These are phyloP conservation scores for Dichotomopilus funicola DNA, from an alignment of 2,329 filamentous ascomycete genomes.

Conservation along the genomic window DNA sequence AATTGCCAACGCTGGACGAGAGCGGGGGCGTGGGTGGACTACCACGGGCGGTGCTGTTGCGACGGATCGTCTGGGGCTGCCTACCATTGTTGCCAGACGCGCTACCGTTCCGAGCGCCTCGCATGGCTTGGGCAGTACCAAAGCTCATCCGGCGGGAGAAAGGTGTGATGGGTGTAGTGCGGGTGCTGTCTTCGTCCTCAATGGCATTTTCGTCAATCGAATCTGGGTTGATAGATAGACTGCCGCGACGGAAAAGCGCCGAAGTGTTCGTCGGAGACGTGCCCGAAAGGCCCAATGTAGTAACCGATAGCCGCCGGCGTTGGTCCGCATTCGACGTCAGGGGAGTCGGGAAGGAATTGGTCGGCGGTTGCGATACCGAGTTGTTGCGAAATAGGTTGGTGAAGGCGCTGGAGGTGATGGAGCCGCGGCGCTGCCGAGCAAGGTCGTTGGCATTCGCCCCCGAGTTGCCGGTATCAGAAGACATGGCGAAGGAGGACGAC, in stretches of 20 bases:
- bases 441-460: slow-evolving; percentile 26
- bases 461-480: slow-evolving; percentile 28
- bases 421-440: slow-evolving; percentile 36
- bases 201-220: slow-evolving; percentile 66
- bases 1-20: slow-evolving; percentile 27
- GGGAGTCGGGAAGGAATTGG: slow-evolving; percentile 40
- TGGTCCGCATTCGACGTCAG: slow-evolving; percentile 42
- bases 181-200: slow-evolving; percentile 59
- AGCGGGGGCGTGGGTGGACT: slow-evolving; percentile 28
- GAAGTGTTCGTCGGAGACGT: slow-evolving; percentile 55
- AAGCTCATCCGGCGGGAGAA: slow-evolving; percentile 86
- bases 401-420: slow-evolving; percentile 51
- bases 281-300: slow-evolving; percentile 67
- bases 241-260: slow-evolving; percentile 48
- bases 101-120: slow-evolving; percentile 52
- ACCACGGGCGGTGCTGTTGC: slow-evolving; percentile 19
- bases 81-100: slow-evolving; percentile 59
- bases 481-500: slow-evolving; percentile 23
- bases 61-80: slow-evolving; percentile 36
- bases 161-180: slow-evolving; percentile 61
- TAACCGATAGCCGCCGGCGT: slow-evolving; percentile 65
- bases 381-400: slow-evolving; percentile 54
- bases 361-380: slow-evolving; percentile 39
- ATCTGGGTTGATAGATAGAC: slow-evolving; percentile 62
- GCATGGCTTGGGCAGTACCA: slow-evolving; percentile 65